Percentiles rank a stretch among this genome's conserved stretches.
Evolutionary conservation across 176 grass and related monocot genomes (phyloP).

Genomic region (Rhipidocladum racemiflorum): DNA sequence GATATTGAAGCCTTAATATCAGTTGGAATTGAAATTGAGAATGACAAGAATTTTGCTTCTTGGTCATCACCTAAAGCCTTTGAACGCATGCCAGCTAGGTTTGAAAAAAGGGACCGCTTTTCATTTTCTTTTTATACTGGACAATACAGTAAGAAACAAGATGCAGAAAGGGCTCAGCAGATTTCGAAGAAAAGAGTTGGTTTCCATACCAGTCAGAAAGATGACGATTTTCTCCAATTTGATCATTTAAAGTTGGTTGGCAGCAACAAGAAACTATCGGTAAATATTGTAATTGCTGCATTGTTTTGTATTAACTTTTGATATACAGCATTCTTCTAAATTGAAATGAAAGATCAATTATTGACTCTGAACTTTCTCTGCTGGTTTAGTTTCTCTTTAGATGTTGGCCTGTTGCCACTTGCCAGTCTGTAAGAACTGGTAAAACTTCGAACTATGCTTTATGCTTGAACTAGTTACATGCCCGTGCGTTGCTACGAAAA

Average conservation of each 20-base stretch:
- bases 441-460: no score
- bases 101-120: constrained; percentile 64
- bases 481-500: no score
- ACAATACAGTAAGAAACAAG: constrained; percentile 46
- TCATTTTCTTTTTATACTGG: constrained; percentile 80
- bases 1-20: constrained; percentile 49
- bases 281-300: constrained; percentile 41
- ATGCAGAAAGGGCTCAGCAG: constrained; percentile 28
- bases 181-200: constrained; percentile 44
- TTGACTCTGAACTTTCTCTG: background rate
- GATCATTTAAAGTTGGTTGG: constrained; percentile 70
- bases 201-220: background rate
- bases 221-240: constrained; percentile 57
- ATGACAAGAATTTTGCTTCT: constrained; percentile 22
- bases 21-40: constrained; percentile 47
- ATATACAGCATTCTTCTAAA: constrained; percentile 19
- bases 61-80: constrained; percentile 27
- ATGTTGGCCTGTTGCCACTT: background rate
- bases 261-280: constrained; percentile 58
- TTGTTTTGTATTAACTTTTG: constrained; percentile 36
- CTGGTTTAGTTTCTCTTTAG: constrained; percentile 7
- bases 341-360: background rate
- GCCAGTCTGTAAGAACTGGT: no score
- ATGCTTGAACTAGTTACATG: no score
- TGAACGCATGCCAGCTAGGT: constrained; percentile 70